Base-by-base conservation (phyloP, 805 yeast species). In the Scheffersomyces amazonensis region DNA sequence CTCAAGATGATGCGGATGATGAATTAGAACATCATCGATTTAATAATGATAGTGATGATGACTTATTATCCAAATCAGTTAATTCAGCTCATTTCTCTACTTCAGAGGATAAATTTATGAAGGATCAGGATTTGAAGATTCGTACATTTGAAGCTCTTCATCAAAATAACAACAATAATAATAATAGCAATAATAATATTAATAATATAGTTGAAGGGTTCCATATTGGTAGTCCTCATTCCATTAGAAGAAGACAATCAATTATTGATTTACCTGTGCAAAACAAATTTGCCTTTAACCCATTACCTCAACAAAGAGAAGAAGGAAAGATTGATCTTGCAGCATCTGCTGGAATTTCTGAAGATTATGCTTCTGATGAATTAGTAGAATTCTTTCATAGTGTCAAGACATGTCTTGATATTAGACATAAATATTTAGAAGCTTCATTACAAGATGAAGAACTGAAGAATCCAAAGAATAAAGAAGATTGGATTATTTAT, bases 381-480 rank as follows among this genome's bases (percentile, higher is more conserved):
- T 64, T 86, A 46, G 64, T 83, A 39, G 80, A 76, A 38, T 66
- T 86, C 33, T 85, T 78, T 53, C 58, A 73, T 19, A 78, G 82
- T 41, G 80, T 86, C 24, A 73, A 76, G 41, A 63, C 64, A 28
- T 86, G 96, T 55, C 72, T 91, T 43, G 79, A 76, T 10, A 54
- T 87, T 44, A 80, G 99, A 58, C 80, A 76, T 48, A 84, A 81
- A 54, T 93, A 91, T 58, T 83, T 85, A 61, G 52, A 62, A 2
- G 48, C 77, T 9, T 88, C 97, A 1, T 48, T 78, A 37, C 99
- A 93, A 64, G 36, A 44, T 4, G 68, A 78, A 39, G 84, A 83
- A 32, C 56, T 64, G 25, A 84, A 81, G 50, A 93, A 93, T 60
- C 99, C 99, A 2, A 89, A 91, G 56, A 91, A 95, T 61, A 54